Evolutionary conservation across 495 filamentous ascomycete species (phyloP), one percentile per base, ranked within the genome.

Genomic region (Xylaria nigripes): DNA sequence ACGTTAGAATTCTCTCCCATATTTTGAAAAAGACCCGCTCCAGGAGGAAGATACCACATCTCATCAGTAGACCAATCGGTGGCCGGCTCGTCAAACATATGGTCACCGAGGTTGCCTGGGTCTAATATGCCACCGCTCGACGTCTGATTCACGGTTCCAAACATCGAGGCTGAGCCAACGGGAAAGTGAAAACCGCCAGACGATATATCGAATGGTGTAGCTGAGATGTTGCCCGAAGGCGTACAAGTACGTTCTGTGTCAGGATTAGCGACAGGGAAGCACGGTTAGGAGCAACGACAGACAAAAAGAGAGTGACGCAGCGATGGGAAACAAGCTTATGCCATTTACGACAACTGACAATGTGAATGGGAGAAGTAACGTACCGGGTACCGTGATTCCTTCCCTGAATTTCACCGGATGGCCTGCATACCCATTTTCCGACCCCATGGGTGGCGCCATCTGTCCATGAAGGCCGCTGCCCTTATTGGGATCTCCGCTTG

Each of bases 31-130:
- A 80, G 72, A 12, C 73, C 78, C 16, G 76, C 67, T 1, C 77
- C 78, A 12, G 78, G 67, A 2, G 77, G 77, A 15, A 80, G 69
- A 57, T 80, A 81, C 78, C 77, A 80, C 73, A 80, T 77, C 47
- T 66, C 73, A 32, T 70, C 66, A 1, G 71, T 60, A 16, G 68
- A 61, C 76, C 76, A 78, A 32, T 73, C 73, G 12, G 57, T 56
- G n/a, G 48, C 57, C 6, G 68, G 50, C 56, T 71, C 67, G 48
- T 71, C 67, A 47, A 71, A 71, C 7, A 65, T 63, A 50, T 60
- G 61, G 23, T 64, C 63, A 15, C 58, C 53, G 16, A 62, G 45
- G 36, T 55, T 42, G 27, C 57, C 57, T 18, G 55, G 50, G 29
- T 69, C 67, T 13, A 65, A 46, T 18, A 70, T 41, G 30, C 68